These are phyloP conservation scores for Zanthoxylum bungeanum DNA, from an alignment of 345 rosid genomes.

Conservation along the genomic window DNA sequence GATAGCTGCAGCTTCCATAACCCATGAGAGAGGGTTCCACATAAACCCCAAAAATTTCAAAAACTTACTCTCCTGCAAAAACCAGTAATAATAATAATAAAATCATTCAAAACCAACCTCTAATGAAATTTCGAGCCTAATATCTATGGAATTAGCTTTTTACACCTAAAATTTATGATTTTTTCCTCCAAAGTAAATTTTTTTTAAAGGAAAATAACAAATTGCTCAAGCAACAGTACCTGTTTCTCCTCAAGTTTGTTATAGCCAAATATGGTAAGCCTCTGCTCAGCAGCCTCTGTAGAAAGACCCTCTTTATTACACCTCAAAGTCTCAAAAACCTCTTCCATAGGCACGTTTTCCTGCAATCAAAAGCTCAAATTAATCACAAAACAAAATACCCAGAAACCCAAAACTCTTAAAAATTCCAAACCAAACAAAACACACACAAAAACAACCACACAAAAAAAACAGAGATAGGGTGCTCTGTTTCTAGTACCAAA, in stretches of 20 bases:
- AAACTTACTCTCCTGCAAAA: conserved; percentile 54
- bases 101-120: conserved; percentile 13
- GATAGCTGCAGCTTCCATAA: conserved; percentile 75
- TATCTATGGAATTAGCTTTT: too few relatives aligned
- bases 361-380: conserved; percentile 25
- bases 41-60: conserved; percentile 61
- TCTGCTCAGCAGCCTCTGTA: conserved; percentile 52
- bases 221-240: conserved; percentile 20
- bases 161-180: neutral
- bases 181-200: neutral
- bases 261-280: conserved; percentile 54
- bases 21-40: conserved; percentile 85
- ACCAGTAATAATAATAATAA: neutral
- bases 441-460: neutral
- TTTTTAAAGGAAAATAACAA: neutral
- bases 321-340: conserved; percentile 59
- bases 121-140: too few relatives aligned
- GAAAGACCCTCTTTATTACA: conserved; percentile 55
- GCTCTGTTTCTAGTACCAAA: conserved; percentile 41
- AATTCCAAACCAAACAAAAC: neutral
- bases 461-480: conserved; percentile 9
- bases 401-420: conserved; percentile 2
- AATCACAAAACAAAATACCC: conserved; percentile 16
- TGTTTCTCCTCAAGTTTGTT: conserved; percentile 70
- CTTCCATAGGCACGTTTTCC: conserved; percentile 66